Evolutionary conservation across 306 rosid species (phyloP).

Genomic region (Senna siamea): DNA sequence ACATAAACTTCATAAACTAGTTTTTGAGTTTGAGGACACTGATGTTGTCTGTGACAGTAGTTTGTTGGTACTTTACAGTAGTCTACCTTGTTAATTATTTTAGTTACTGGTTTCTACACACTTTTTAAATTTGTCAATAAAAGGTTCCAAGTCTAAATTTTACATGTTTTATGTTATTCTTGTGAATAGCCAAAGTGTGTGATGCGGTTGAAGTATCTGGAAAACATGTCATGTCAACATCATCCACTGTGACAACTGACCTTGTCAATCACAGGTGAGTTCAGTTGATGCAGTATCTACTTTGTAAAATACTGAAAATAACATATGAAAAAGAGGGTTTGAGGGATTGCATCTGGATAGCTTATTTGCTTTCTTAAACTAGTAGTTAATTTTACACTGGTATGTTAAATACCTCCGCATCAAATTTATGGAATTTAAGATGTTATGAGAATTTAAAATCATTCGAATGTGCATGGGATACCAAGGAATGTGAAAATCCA

Average conservation of each 20-base stretch:
- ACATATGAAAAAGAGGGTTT: background rate
- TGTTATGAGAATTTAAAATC: background rate
- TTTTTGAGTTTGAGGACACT: background rate
- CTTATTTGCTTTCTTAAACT: conserved; percentile 8
- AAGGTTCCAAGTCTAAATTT: conserved; percentile 23
- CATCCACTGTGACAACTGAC: conserved; percentile 88
- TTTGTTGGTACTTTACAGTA: conserved; percentile 20
- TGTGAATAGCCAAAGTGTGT: conserved; percentile 72
- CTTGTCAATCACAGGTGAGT: conserved; percentile 78
- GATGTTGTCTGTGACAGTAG: background rate
- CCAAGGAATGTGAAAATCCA: background rate
- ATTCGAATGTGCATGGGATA: background rate
- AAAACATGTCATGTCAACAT: conserved; percentile 86
- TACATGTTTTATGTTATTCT: conserved; percentile 28
- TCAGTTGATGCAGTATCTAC: conserved; percentile 30
- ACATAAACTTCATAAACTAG: conserved; percentile 1
- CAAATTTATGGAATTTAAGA: background rate
- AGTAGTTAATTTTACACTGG: conserved; percentile 14
- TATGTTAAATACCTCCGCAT: background rate
- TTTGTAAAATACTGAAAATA: background rate
- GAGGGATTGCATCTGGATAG: conserved; percentile 19
- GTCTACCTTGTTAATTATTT: conserved; percentile 25
- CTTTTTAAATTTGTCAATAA: conserved; percentile 25
- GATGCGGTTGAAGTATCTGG: conserved; percentile 96
- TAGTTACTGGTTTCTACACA: background rate